These are phyloP conservation scores for Fusarium bulbicola DNA, from an alignment of 2,329 filamentous ascomycete genomes.

Conservation along the genomic window DNA sequence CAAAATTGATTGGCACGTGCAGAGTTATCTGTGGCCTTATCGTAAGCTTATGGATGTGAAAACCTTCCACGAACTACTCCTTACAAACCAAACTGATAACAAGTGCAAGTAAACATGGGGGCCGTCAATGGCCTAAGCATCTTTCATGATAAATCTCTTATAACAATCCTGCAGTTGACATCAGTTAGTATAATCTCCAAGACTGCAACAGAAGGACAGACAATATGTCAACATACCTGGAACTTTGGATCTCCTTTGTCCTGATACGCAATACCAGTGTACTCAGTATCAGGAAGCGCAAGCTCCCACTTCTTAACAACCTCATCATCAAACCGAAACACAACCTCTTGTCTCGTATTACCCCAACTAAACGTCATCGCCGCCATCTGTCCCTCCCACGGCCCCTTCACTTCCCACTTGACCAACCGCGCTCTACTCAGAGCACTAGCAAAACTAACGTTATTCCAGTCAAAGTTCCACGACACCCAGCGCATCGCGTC, in stretches of 20 bases:
- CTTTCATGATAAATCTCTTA: neutral
- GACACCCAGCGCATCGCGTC: neutral
- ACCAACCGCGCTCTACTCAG: neutral
- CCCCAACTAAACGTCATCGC: neutral
- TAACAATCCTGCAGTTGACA: neutral
- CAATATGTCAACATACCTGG: neutral
- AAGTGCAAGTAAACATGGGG: too few relatives aligned
- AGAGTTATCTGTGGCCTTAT: fast-evolving
- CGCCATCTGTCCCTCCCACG: neutral
- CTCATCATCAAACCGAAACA: neutral
- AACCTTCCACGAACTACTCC: neutral
- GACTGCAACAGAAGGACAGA: too few relatives aligned
- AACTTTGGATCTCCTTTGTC: neutral
- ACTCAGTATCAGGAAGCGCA: neutral
- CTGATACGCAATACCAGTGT: neutral
- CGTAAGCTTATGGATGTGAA: fast-evolving
- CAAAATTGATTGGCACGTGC: neutral
- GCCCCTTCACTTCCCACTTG: neutral
- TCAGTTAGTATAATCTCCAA: neutral
- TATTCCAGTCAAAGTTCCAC: neutral
- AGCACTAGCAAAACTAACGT: neutral
- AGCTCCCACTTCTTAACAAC: neutral
- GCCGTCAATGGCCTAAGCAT: too few relatives aligned
- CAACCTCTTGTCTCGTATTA: neutral
- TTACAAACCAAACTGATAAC: too few relatives aligned